Percentiles rank a stretch among this genome's conserved stretches.
These are phyloP conservation scores for Mimosa pudica DNA, from an alignment of 306 rosid genomes.

Conservation along the genomic window DNA sequence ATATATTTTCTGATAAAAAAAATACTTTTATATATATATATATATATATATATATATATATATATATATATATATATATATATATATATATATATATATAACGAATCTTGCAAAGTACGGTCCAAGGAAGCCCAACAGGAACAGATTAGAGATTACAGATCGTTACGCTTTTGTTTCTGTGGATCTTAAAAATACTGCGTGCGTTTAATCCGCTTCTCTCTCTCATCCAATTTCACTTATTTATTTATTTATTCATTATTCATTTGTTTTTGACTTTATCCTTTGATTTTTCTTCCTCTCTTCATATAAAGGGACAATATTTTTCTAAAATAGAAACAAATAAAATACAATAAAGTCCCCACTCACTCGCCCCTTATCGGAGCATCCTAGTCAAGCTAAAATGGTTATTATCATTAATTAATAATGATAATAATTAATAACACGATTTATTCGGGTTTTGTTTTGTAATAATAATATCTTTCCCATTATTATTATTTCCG, in stretches of 20 bases:
- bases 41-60: too few species aligned
- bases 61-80: too few species aligned
- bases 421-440: slow-evolving; percentile 6
- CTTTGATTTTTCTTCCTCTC: not conserved
- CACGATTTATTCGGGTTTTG: not conserved
- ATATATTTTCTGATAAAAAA: too few species aligned
- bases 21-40: too few species aligned
- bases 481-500: slow-evolving; percentile 36
- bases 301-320: not conserved
- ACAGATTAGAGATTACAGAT: too few species aligned
- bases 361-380: slow-evolving; percentile 14
- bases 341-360: slow-evolving; percentile 14
- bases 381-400: slow-evolving; percentile 33
- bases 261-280: not conserved
- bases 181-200: slow-evolving; percentile 46
- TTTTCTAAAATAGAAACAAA: not conserved
- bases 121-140: not conserved
- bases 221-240: not conserved
- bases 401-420: slow-evolving; percentile 29
- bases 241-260: not conserved
- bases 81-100: too few species aligned
- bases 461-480: slow-evolving; percentile 28
- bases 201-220: slow-evolving; percentile 41
- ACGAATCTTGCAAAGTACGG: not conserved
- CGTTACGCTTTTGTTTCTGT: not conserved